phyloP scores from a whole-genome alignment of 345 rosid species.

The Syzygium grande region DNA sequence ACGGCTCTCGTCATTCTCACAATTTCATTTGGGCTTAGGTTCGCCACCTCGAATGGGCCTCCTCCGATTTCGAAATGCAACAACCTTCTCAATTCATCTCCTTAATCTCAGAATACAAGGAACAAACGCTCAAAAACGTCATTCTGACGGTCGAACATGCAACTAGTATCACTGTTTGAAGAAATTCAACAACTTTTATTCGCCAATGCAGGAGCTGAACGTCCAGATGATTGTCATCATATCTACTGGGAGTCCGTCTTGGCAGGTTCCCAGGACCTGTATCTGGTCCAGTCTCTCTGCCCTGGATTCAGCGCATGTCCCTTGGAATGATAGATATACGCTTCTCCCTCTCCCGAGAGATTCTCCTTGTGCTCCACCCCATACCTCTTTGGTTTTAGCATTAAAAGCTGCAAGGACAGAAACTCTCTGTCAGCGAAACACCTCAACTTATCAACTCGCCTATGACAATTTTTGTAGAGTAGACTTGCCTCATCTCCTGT shows the following conservation, averaged over 20 bases:
- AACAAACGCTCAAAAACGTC: not conserved
- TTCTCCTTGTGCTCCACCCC: constrained; percentile 86
- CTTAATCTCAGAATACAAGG: not conserved
- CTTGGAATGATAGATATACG: constrained; percentile 78
- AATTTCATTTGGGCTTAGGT: not conserved
- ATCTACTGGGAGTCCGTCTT: constrained; percentile 28
- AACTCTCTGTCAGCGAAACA: not conserved
- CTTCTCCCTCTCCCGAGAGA: constrained; percentile 87
- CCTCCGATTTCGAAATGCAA: not conserved
- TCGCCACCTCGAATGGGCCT: not conserved
- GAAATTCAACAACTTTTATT: not conserved
- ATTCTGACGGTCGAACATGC: not conserved
- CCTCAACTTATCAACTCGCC: not conserved
- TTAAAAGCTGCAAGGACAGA: constrained; percentile 55
- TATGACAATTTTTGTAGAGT: not conserved
- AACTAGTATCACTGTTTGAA: not conserved
- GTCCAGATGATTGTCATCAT: not conserved
- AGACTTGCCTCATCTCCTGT: constrained; percentile 85
- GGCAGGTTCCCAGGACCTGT: constrained; percentile 83
- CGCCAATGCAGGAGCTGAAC: not conserved
- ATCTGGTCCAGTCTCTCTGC: constrained; percentile 92
- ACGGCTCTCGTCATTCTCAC: not conserved
- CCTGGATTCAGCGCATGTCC: constrained; percentile 92
- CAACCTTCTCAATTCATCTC: not conserved
- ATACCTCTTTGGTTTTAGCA: constrained; percentile 86